Percentiles rank a stretch among this genome's conserved stretches.
Evolutionary conservation across 306 rosid genomes (phyloP).

Genomic region (Urtica urens): DNA sequence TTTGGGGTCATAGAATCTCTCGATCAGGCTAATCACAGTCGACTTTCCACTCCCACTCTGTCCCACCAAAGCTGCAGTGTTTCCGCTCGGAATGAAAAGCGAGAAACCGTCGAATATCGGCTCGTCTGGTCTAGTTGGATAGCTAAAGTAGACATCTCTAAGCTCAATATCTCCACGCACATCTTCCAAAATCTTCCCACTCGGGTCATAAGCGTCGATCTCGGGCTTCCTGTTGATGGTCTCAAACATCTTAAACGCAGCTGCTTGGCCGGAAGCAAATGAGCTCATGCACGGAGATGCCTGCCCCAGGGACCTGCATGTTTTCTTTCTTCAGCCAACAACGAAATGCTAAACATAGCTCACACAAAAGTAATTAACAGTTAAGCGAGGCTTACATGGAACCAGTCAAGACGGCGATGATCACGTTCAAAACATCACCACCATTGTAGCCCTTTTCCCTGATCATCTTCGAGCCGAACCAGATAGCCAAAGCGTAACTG

Average conservation of each 20-base stretch:
- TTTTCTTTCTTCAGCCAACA: not conserved
- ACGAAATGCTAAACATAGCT: not conserved
- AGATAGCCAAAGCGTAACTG: slow-evolving; percentile 60
- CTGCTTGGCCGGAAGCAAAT: slow-evolving; percentile 85
- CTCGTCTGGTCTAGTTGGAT: slow-evolving; percentile 80
- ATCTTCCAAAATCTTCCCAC: slow-evolving; percentile 48
- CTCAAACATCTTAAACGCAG: slow-evolving; percentile 82
- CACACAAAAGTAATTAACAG: not conserved
- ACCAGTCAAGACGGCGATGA: slow-evolving; percentile 62
- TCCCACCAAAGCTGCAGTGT: slow-evolving; percentile 81
- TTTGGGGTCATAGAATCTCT: slow-evolving; percentile 78
- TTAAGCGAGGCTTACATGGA: slow-evolving; percentile 48
- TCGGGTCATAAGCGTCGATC: slow-evolving; percentile 58
- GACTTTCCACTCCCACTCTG: slow-evolving; percentile 96
- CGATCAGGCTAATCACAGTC: slow-evolving; percentile 71
- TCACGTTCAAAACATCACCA: slow-evolving; percentile 64
- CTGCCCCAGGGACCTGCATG: slow-evolving; percentile 73
- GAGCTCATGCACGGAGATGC: slow-evolving; percentile 89
- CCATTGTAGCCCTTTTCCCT: slow-evolving; percentile 67
- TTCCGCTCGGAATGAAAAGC: slow-evolving; percentile 48
- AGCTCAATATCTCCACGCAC: slow-evolving; percentile 65
- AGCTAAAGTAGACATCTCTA: slow-evolving; percentile 54
- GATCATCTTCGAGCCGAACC: slow-evolving; percentile 77
- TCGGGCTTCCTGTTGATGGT: slow-evolving; percentile 73
- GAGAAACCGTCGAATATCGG: slow-evolving; percentile 64